phyloP scores from a whole-genome alignment of 352 stramenopile genomes.

The Phytophthora fragariaefolia region DNA sequence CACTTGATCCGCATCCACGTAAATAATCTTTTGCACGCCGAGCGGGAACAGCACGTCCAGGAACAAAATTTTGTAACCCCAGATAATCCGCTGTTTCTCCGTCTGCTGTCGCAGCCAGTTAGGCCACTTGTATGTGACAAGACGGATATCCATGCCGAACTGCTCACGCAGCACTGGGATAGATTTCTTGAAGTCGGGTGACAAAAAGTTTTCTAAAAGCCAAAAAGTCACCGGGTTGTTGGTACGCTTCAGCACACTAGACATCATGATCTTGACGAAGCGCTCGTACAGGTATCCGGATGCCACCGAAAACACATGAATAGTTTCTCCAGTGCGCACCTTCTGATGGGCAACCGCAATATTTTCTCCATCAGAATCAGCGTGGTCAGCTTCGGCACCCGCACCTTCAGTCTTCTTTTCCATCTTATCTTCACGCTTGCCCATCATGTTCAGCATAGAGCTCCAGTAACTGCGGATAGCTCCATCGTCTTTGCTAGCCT shows the following conservation, averaged over 20 bases:
- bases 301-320: constrained; percentile 99
- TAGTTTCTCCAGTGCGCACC: constrained; percentile 87
- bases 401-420: constrained; percentile 21
- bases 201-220: constrained; percentile 99
- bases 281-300: constrained; percentile 98
- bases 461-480: constrained; percentile 72
- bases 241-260: constrained; percentile 97
- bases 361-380: constrained; percentile 7
- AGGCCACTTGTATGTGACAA: constrained; percentile 99
- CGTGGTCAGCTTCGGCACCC: constrained; percentile 20
- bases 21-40: constrained; percentile 99
- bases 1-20: constrained; percentile 99
- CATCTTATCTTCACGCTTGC: constrained; percentile 38
- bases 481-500: constrained; percentile 60
- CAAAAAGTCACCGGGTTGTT: constrained; percentile 99
- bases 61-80: constrained; percentile 99
- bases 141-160: constrained; percentile 97
- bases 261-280: constrained; percentile 99
- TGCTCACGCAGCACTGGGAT: constrained; percentile 92
- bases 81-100: constrained; percentile 99
- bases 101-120: constrained; percentile 98
- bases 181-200: constrained; percentile 96
- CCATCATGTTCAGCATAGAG: constrained; percentile 75
- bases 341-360: constrained; percentile 26
- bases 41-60: constrained; percentile 99